These are phyloP conservation scores for Tolypocladium tropicale DNA, from an alignment of 2,329 filamentous ascomycete species.

Conservation along the genomic window DNA sequence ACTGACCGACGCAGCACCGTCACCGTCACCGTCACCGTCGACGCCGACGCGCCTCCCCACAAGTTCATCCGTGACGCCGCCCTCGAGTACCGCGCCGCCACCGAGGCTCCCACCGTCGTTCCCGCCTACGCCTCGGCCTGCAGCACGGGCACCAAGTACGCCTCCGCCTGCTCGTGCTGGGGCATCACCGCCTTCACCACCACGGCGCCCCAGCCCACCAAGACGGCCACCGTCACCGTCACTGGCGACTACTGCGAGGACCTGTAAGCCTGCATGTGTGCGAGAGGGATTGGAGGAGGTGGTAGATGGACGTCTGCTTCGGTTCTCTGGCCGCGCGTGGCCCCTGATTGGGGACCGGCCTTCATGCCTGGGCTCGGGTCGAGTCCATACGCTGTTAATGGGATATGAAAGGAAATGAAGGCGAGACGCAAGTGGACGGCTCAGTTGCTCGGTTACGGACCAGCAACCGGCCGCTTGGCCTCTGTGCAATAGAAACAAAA, in stretches of 20 bases:
- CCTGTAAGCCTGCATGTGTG: conserved; percentile 9
- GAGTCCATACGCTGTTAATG: conserved; percentile 1
- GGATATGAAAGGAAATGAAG: conserved; percentile 6
- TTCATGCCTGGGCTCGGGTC: neutral
- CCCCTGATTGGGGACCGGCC: neutral
- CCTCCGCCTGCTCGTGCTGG: conserved; percentile 34
- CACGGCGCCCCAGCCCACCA: conserved; percentile 27
- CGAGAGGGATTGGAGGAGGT: neutral
- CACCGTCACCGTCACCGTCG: conserved; percentile 28
- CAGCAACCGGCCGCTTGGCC: neutral
- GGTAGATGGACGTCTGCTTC: neutral
- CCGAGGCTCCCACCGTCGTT: conserved; percentile 19
- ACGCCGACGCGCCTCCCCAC: conserved; percentile 16
- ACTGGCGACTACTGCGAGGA: conserved; percentile 31
- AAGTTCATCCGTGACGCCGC: conserved; percentile 17
- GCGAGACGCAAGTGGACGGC: neutral
- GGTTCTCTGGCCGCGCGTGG: neutral
- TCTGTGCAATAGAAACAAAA: neutral
- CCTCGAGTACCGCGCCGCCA: conserved; percentile 18
- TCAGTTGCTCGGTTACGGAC: neutral
- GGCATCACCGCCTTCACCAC: conserved; percentile 28
- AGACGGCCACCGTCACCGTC: conserved; percentile 29
- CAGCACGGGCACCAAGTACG: conserved; percentile 21
- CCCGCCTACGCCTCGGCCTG: conserved; percentile 31
- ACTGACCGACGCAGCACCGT: conserved; percentile 13